Conservation (phyloP, 2,329 filamentous ascomycete genomes). For the Microsporum audouinii region DNA sequence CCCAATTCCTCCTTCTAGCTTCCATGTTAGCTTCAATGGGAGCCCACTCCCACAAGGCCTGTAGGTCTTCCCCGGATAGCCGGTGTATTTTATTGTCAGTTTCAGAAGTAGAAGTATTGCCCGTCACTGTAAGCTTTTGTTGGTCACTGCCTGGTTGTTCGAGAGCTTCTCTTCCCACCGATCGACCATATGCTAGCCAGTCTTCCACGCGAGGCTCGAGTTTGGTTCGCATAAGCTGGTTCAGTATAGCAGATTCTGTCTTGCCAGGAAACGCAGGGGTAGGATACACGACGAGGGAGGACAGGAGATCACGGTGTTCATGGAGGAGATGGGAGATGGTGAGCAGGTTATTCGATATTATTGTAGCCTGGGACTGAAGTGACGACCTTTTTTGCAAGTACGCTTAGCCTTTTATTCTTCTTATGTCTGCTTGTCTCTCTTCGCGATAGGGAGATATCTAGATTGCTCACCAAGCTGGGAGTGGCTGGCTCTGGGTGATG, state of each 20-base stretch:
- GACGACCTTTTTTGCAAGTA: constrained; percentile 48
- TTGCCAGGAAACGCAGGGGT: constrained; percentile 62
- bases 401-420: neutral
- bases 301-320: constrained; percentile 56
- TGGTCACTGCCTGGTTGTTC: constrained; percentile 5
- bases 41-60: constrained; percentile 51
- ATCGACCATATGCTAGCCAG: constrained; percentile 54
- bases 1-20: constrained; percentile 39
- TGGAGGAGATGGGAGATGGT: constrained; percentile 54
- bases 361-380: constrained; percentile 58
- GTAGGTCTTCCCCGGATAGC: constrained; percentile 40
- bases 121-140: neutral
- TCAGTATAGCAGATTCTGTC: constrained; percentile 49
- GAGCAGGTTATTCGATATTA: constrained; percentile 59
- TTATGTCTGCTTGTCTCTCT: neutral
- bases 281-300: constrained; percentile 61
- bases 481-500: constrained; percentile 50
- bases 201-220: constrained; percentile 66
- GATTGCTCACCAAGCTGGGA: constrained; percentile 52
- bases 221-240: constrained; percentile 68
- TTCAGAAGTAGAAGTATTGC: neutral
- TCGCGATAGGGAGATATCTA: neutral
- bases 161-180: constrained; percentile 24
- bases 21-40: constrained; percentile 38
- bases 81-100: neutral